Conservation (phyloP, 768 basidiomycete genomes). For the Collybiopsis luxurians region DNA sequence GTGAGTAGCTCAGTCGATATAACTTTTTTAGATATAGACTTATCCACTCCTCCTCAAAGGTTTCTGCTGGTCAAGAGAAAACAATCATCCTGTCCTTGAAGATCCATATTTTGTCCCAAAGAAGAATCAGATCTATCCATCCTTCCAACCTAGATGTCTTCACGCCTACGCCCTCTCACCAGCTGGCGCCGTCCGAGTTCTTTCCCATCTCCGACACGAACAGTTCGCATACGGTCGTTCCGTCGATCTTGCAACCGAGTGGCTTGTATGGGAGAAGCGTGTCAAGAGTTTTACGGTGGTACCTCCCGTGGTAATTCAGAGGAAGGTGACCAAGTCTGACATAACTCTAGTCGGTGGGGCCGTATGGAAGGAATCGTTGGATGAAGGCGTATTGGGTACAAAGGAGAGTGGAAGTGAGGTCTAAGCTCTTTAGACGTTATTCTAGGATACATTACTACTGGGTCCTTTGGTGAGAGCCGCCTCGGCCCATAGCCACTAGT, state of each 20-base stretch:
- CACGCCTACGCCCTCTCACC: slow-evolving; percentile 46
- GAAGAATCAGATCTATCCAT: slow-evolving; percentile 34
- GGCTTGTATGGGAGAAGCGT: slow-evolving; percentile 41
- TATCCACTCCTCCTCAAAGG: slow-evolving; percentile 24
- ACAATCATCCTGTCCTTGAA: slow-evolving; percentile 27
- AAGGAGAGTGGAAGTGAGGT: slow-evolving; percentile 6
- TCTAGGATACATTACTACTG: too few species aligned
- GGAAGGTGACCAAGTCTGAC: slow-evolving; percentile 39
- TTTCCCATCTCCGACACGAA: slow-evolving; percentile 37
- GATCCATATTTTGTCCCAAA: background rate
- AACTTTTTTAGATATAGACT: background rate
- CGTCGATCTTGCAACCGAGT: slow-evolving; percentile 47
- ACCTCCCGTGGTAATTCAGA: slow-evolving; percentile 44
- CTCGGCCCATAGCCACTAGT: too few species aligned
- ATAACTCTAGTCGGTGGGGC: slow-evolving; percentile 36
- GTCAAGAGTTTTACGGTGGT: slow-evolving; percentile 43
- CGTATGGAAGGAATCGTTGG: slow-evolving; percentile 35
- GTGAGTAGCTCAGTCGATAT: slow-evolving; percentile 21
- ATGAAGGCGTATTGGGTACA: slow-evolving; percentile 33
- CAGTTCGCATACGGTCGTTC: slow-evolving; percentile 53
- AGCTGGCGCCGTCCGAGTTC: slow-evolving; percentile 37
- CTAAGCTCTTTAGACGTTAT: too few species aligned
- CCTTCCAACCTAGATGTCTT: slow-evolving; percentile 44
- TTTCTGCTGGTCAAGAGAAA: slow-evolving; percentile 55
- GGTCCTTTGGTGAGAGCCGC: too few species aligned